Percentiles rank a stretch among this genome's conserved stretches.
These are phyloP conservation scores for Beauveria australis DNA, from an alignment of 2,329 filamentous ascomycete genomes.

Conservation along the genomic window DNA sequence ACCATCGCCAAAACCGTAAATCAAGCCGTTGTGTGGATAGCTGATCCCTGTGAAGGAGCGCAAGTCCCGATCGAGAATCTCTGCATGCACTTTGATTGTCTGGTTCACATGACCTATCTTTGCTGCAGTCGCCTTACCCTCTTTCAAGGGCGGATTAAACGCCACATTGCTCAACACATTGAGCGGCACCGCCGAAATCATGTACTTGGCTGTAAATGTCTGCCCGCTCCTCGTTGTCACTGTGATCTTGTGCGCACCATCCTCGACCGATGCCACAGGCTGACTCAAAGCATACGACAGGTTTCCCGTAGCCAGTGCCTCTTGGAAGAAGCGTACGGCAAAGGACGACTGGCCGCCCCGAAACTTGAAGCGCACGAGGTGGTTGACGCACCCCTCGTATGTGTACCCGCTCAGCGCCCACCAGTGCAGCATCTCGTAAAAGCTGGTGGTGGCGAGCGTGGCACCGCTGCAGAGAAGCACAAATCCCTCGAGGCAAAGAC, in stretches of 20 bases:
- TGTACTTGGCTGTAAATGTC: slow-evolving; percentile 20
- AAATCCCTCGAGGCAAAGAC: slow-evolving; percentile 30
- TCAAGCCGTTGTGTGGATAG: slow-evolving; percentile 34
- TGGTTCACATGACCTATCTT: slow-evolving; percentile 36
- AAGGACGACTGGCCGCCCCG: slow-evolving; percentile 36
- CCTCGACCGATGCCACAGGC: slow-evolving; percentile 26
- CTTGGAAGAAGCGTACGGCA: slow-evolving; percentile 35
- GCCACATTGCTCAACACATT: slow-evolving; percentile 33
- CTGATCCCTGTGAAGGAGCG: slow-evolving; percentile 34
- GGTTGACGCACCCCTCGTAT: slow-evolving; percentile 30
- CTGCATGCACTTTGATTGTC: slow-evolving; percentile 37
- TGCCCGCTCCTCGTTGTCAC: slow-evolving; percentile 25
- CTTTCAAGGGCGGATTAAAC: slow-evolving; percentile 32
- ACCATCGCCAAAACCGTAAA: slow-evolving; percentile 37
- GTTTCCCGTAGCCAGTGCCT: slow-evolving; percentile 30
- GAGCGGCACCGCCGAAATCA: slow-evolving; percentile 35
- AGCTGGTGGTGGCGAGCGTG: slow-evolving; percentile 33
- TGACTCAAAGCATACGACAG: slow-evolving; percentile 33
- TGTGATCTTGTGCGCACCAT: slow-evolving; percentile 19
- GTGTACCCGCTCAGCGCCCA: slow-evolving; percentile 36
- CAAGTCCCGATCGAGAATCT: slow-evolving; percentile 31
- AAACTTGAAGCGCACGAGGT: slow-evolving; percentile 34
- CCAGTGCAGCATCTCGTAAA: slow-evolving; percentile 41
- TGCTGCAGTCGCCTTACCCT: slow-evolving; percentile 27
- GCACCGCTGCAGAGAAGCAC: slow-evolving; percentile 34